These are phyloP conservation scores for Mucor racemosus DNA, from an alignment of 371 early-diverging fungal genomes.

Conservation along the genomic window DNA sequence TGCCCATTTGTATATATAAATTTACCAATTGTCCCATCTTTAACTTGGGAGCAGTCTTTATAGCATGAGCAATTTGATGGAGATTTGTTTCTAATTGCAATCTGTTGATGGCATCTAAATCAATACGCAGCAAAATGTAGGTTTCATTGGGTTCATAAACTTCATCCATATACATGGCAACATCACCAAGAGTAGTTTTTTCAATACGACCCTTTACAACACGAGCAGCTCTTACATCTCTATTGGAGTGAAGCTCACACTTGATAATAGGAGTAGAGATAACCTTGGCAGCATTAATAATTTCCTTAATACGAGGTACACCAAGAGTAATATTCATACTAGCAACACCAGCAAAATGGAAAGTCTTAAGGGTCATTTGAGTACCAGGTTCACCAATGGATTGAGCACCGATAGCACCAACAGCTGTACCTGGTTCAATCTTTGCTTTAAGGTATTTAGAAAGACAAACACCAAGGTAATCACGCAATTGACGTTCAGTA, in stretches of 20 bases:
- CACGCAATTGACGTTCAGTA: slow-evolving; percentile 74
- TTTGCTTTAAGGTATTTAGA: slow-evolving; percentile 86
- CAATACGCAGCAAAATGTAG: slow-evolving; percentile 80
- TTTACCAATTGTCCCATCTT: slow-evolving; percentile 75
- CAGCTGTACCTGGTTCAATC: slow-evolving; percentile 96
- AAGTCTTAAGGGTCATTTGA: slow-evolving; percentile 99
- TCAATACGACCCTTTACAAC: slow-evolving; percentile 96
- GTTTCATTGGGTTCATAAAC: slow-evolving; percentile 80
- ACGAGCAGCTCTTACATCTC: slow-evolving; percentile 80
- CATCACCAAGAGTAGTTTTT: slow-evolving; percentile 86
- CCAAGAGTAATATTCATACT: slow-evolving; percentile 99
- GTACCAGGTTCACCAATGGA: slow-evolving; percentile 99
- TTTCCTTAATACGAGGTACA: slow-evolving; percentile 99
- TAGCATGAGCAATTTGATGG: slow-evolving; percentile 77
- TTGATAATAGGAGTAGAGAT: slow-evolving; percentile 97
- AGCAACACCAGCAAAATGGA: slow-evolving; percentile 99
- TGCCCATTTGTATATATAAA: no score
- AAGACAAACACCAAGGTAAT: slow-evolving; percentile 80
- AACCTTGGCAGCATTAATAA: slow-evolving; percentile 90
- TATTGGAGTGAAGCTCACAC: slow-evolving; percentile 72
- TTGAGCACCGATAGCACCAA: slow-evolving; percentile 98
- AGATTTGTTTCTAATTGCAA: slow-evolving; percentile 86
- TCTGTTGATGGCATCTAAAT: slow-evolving; percentile 78
- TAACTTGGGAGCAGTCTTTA: slow-evolving; percentile 82
- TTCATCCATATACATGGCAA: slow-evolving; percentile 92